Base-by-base conservation (phyloP, 2,329 filamentous ascomycete species). In the Fusarium siculi region DNA sequence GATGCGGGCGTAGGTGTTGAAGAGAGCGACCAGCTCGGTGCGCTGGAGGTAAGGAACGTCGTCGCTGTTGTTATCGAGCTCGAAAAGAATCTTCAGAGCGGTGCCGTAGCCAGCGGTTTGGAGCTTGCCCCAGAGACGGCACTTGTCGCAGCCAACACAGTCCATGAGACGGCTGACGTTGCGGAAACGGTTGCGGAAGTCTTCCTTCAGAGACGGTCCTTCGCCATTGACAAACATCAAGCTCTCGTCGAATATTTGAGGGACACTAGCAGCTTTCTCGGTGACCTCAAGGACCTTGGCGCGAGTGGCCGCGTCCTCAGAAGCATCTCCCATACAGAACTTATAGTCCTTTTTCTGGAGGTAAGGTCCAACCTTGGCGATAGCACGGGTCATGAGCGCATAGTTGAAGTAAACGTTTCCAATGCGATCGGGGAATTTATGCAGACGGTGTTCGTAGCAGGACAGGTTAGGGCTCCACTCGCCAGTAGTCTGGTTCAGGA, bases 331-430 rank as follows among this genome's bases (percentile, higher is more conserved):
- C 9, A 92, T 93, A 83, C 96, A 99, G 82, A 97, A 99, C 0
- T 93, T 96, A 84, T 98, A 98, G 70, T 89, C 86, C 36, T 84
- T 72, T 9, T 76, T 79, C 72, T 92, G 86, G 15, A 98, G 87
- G 76, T 95, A 92, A 30, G 93, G 93, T 18, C 93, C 93, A 14
- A 98, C 89, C 84, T 99, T 99, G 59, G 94, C 93, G 44, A 98
- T 89, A 18, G 96, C 96, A 55, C 96, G 93, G 32, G 96, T 93
- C 44, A 99, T 88, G n/a, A 99, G 88, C 2, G 96, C 96, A 80
- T 97, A 99, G 88, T 99, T 98, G 86, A 99, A 99, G 86, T 99
- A 99, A 55, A 99, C 88, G 82, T 99, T 99, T 75, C 95, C 96
- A 79, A 99, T 93, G 68, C 96, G 93, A 76, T 99, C 96, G 0